Conservation (phyloP, 805 yeast genomes). For the Starmerella etchellsii region DNA sequence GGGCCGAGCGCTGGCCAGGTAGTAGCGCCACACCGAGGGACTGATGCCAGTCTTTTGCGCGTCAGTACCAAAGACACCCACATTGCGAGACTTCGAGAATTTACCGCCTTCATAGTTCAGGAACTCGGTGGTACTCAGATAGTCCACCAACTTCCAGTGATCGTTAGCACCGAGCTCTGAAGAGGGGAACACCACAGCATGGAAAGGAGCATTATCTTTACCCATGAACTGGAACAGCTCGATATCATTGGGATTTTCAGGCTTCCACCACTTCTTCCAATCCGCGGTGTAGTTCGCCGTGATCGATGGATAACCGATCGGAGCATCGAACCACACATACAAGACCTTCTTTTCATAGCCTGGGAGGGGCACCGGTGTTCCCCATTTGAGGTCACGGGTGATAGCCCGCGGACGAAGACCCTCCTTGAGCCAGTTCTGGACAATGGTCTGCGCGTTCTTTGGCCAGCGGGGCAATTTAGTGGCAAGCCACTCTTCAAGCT, state of each 20-base stretch:
- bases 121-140: constrained; percentile 88
- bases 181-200: constrained; percentile 94
- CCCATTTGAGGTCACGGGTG: constrained; percentile 96
- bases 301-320: constrained; percentile 91
- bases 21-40: constrained; percentile 95
- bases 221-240: constrained; percentile 96
- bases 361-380: constrained; percentile 91
- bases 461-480: constrained; percentile 78
- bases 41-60: constrained; percentile 87
- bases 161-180: constrained; percentile 80
- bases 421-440: constrained; percentile 85
- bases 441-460: constrained; percentile 75
- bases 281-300: constrained; percentile 78
- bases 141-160: constrained; percentile 81
- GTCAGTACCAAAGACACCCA: constrained; percentile 96
- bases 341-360: constrained; percentile 79
- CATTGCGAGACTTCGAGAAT: constrained; percentile 93
- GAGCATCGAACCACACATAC: constrained; percentile 98
- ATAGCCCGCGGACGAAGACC: constrained; percentile 91
- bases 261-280: constrained; percentile 90
- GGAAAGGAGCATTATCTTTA: constrained; percentile 98
- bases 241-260: constrained; percentile 63
- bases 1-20: constrained; percentile 83
- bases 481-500: constrained; percentile 62
- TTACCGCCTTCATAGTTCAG: constrained; percentile 96